Conservation (phyloP, 352 stramenopile genomes). For the Phytophthora constricta region DNA sequence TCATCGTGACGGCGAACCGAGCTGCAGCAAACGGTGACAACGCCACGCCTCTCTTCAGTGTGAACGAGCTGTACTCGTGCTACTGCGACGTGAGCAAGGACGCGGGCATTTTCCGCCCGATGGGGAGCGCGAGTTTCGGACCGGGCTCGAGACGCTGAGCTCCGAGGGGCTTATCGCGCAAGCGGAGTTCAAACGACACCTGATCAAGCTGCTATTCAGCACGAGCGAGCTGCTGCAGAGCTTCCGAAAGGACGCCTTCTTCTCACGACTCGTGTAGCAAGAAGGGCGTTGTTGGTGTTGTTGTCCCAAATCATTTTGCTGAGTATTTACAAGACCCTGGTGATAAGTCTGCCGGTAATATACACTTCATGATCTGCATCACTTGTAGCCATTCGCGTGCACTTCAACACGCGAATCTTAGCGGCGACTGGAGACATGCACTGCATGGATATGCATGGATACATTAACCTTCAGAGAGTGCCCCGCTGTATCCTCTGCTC, state of each 20-base stretch:
- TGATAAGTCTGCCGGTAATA: constrained; percentile 35
- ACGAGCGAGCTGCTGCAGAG: constrained; percentile 72
- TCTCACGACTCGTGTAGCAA: constrained; percentile 69
- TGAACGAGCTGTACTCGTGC: constrained; percentile 70
- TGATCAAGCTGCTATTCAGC: constrained; percentile 77
- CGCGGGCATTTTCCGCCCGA: constrained; percentile 68
- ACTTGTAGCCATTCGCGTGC: not conserved
- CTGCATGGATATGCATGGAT: too few relatives aligned
- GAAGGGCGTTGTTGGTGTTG: constrained; percentile 15
- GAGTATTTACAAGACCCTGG: constrained; percentile 33
- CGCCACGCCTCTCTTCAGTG: constrained; percentile 47
- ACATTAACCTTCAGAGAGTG: constrained; percentile 7
- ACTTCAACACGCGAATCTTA: not conserved
- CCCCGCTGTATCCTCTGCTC: constrained; percentile 26
- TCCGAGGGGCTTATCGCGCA: constrained; percentile 70
- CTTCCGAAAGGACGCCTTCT: constrained; percentile 80
- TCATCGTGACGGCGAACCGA: constrained; percentile 40
- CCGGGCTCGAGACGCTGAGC: constrained; percentile 68
- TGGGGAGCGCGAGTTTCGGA: constrained; percentile 71
- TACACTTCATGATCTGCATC: constrained; percentile 11
- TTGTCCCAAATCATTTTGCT: constrained; percentile 5
- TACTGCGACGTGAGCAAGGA: constrained; percentile 76
- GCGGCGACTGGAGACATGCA: constrained; percentile 17
- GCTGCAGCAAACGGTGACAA: constrained; percentile 25
- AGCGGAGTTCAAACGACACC: constrained; percentile 69